These are phyloP conservation scores for Gossypium davidsonii DNA, from an alignment of 441 rosid genomes.

Conservation along the genomic window DNA sequence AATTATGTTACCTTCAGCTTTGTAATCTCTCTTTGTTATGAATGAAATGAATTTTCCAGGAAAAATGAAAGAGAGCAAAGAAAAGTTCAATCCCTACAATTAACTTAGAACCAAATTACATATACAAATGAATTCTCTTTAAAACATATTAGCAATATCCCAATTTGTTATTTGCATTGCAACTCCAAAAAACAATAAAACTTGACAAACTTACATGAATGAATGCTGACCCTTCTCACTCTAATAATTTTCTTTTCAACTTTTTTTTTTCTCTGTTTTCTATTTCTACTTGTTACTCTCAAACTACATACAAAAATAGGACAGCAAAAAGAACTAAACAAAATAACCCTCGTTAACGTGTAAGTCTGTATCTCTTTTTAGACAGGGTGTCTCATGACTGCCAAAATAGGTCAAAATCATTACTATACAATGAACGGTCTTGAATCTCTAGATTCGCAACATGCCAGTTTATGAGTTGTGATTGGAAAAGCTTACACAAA, in stretches of 20 bases:
- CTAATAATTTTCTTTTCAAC: constrained; percentile 5
- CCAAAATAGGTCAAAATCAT: constrained; percentile 88
- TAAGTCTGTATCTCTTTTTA: constrained; percentile 15
- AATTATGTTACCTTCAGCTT: too few relatives aligned
- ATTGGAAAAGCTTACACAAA: constrained; percentile 78
- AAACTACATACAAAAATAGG: constrained; percentile 17
- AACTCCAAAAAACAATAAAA: neutral
- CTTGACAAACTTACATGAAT: constrained; percentile 15
- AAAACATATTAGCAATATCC: neutral
- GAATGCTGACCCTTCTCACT: constrained; percentile 15
- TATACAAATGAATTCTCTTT: neutral
- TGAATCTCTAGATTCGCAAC: constrained; percentile 98
- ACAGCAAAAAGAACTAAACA: neutral
- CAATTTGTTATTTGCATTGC: constrained; percentile 17
- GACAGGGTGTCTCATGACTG: constrained; percentile 58
- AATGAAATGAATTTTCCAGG: too few relatives aligned
- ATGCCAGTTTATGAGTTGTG: constrained; percentile 94
- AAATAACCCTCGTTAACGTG: constrained; percentile 24
- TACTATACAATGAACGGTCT: constrained; percentile 96
- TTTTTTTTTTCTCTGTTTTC: constrained; percentile 8
- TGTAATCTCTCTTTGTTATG: too few relatives aligned
- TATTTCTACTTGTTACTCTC: constrained; percentile 30
- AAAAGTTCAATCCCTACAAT: neutral
- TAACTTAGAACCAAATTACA: neutral
- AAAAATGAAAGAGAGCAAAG: too few relatives aligned